These are phyloP conservation scores for Xanthoconium stramineum DNA, from an alignment of 768 basidiomycete species.

Conservation along the genomic window DNA sequence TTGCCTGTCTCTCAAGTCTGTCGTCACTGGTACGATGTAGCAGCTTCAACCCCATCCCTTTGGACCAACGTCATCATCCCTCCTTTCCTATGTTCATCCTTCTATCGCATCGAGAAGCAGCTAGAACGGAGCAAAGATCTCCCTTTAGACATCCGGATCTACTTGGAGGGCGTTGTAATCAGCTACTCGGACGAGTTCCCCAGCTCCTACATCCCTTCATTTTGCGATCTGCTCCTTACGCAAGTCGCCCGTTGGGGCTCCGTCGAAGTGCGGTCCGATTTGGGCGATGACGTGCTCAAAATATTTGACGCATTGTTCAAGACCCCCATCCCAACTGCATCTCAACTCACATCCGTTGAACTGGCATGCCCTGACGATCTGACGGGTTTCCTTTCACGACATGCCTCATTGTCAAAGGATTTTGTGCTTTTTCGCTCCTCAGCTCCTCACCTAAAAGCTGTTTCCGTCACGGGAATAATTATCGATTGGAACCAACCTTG, in stretches of 20 bases:
- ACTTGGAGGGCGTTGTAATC: neutral
- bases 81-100: too few species aligned
- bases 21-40: neutral
- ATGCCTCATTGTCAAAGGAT: neutral
- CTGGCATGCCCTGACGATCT: neutral
- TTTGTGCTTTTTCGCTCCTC: neutral
- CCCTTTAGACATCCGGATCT: neutral
- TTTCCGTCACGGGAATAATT: neutral
- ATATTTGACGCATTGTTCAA: neutral
- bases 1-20: neutral
- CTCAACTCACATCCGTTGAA: neutral
- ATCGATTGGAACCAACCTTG: neutral
- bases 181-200: too few species aligned
- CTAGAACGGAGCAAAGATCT: neutral
- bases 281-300: accelerated
- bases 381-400: neutral
- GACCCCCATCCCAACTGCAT: neutral
- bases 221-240: neutral
- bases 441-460: neutral
- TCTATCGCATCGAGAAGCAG: neutral
- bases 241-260: neutral
- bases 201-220: neutral
- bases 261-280: neutral
- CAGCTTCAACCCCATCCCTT: neutral
- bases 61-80: neutral